Conservation (phyloP, 768 basidiomycete species). For the button mushroom (Agaricus bisporus) region DNA sequence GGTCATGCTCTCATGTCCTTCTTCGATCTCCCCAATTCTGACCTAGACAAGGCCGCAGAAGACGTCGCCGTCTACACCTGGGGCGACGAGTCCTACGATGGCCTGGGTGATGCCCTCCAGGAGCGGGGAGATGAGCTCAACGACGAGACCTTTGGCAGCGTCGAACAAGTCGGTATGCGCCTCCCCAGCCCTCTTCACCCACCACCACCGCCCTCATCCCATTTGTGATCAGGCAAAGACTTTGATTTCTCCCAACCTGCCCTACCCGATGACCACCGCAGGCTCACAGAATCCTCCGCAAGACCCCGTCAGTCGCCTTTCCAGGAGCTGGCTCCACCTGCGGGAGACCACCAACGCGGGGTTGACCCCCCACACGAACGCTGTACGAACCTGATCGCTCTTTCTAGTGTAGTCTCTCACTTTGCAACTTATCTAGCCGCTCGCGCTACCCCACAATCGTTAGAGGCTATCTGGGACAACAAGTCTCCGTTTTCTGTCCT, state of each 20-base stretch:
- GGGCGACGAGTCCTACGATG: slow-evolving; percentile 89
- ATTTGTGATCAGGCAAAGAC: slow-evolving; percentile 61
- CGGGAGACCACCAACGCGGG: slow-evolving; percentile 9
- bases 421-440: slow-evolving; percentile 22
- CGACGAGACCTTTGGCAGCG: slow-evolving; percentile 90
- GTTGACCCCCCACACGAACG: not conserved
- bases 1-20: slow-evolving; percentile 61
- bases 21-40: slow-evolving; percentile 65
- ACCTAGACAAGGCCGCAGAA: slow-evolving; percentile 62
- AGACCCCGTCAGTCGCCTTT: slow-evolving; percentile 14
- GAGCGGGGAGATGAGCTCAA: slow-evolving; percentile 93
- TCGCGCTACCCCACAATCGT: slow-evolving; percentile 37
- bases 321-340: slow-evolving; percentile 19
- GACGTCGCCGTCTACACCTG: slow-evolving; percentile 89
- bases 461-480: slow-evolving; percentile 81
- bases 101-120: slow-evolving; percentile 78
- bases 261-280: slow-evolving; percentile 22
- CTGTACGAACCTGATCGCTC: not conserved
- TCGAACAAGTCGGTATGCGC: slow-evolving; percentile 63
- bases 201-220: slow-evolving; percentile 2
- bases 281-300: slow-evolving; percentile 15
- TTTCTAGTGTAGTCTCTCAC: not conserved
- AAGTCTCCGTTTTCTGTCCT: slow-evolving; percentile 70
- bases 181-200: not conserved
- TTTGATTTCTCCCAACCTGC: slow-evolving; percentile 73